Base-by-base conservation (phyloP, 768 basidiomycete genomes). In the Amanita polypyramis region DNA sequence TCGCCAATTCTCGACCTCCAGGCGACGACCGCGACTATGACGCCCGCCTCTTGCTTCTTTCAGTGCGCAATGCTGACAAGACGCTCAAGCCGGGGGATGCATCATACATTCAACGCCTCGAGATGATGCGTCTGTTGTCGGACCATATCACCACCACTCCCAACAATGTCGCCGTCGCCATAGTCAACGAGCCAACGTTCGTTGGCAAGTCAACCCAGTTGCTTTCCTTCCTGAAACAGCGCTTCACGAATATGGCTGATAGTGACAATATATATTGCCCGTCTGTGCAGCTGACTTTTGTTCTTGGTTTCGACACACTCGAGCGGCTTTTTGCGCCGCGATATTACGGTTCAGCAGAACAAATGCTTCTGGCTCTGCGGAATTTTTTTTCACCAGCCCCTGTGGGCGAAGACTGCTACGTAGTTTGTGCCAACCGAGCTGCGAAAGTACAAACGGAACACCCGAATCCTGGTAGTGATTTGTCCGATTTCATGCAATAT, bases 61-160 rank as follows among this genome's bases (percentile, higher is more conserved):
- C 91, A 27, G 78, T 90, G 36, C 75, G 81, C 47, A 95, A 97
- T 55, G 89, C 79, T 4, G 92, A 97, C 64, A 97, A 97, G 64
- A 55, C 65, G 4, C 66, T 85, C 38, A 78, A 80, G 55, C 63
- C 77, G 0, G 74, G 77, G 0, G 90, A 92, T 60, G 85, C 87
- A 19, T 78, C 82, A 0, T 75, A 80, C 50, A 57, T 70, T n/a
- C 86, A 93, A 58, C 79, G 93, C 20, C 63, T 93, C 23, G 82
- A 89, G 56, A 95, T 95, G 91, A 91, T 95, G 79, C 55, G 63
- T 29, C 70, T 79, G n/a, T 68, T 92, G 20, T 74, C 83, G 1
- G 56, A 70, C 30, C 72, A 79, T 49, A 58, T 79, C 40, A 51
- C 52, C 25, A 53, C 49, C 36, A 52, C 56, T 39, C 45, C 49